Conservation (phyloP, 495 filamentous ascomycete genomes). For the Acidomyces sp. region DNA sequence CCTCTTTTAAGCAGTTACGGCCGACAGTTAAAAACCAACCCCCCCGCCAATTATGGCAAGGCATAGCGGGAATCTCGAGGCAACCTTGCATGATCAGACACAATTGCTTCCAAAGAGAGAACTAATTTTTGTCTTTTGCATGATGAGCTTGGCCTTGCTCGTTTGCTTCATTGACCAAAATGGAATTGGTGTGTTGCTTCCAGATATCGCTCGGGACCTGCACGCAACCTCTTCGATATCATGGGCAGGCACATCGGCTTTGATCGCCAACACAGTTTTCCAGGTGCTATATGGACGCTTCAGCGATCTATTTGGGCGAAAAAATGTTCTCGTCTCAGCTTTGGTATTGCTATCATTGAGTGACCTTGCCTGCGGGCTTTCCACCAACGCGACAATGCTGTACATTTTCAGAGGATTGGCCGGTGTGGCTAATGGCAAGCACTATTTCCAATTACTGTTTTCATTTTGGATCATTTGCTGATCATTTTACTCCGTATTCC, state of each 20-base stretch:
- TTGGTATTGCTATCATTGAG: slow-evolving; percentile 32
- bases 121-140: slow-evolving; percentile 44
- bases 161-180: slow-evolving; percentile 53
- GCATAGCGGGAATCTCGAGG: slow-evolving; percentile 14
- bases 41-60: not conserved
- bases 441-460: no score
- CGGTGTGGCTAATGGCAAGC: slow-evolving; percentile 35
- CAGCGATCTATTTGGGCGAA: slow-evolving; percentile 37
- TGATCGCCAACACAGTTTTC: slow-evolving; percentile 61
- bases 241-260: slow-evolving; percentile 65
- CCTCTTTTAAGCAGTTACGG: not conserved
- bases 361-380: slow-evolving; percentile 34
- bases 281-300: slow-evolving; percentile 48
- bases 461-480: no score
- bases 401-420: slow-evolving; percentile 40
- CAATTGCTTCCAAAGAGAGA: slow-evolving; percentile 45
- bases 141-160: slow-evolving; percentile 40
- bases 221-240: slow-evolving; percentile 44
- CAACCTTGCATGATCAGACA: slow-evolving; percentile 32
- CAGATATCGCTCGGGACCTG: slow-evolving; percentile 46
- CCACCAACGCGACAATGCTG: slow-evolving; percentile 34
- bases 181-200: slow-evolving; percentile 45
- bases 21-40: not conserved
- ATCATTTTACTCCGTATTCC: no score
- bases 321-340: slow-evolving; percentile 34